phyloP scores from a whole-genome alignment of 345 rosid genomes.

The Odontarrhena argentea region DNA sequence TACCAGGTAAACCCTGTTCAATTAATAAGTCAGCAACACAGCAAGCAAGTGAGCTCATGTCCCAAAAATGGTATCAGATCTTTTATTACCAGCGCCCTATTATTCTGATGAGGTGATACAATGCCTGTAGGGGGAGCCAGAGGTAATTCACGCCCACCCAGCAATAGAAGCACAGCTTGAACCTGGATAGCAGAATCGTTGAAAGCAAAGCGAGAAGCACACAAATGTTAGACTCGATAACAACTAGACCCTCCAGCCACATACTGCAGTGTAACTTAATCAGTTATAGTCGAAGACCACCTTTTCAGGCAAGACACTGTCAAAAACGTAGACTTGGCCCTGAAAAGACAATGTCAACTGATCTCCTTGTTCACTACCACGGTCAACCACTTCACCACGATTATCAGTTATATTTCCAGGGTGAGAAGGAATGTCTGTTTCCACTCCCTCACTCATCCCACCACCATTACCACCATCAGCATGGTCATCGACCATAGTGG shows the following conservation, averaged over 20 bases:
- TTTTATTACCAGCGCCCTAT: constrained; percentile 35
- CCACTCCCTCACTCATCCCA: constrained; percentile 42
- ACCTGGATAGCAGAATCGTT: constrained; percentile 42
- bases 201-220: background rate
- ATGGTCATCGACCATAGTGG: constrained; percentile 45
- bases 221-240: background rate
- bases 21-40: constrained; percentile 31
- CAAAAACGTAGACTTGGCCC: constrained; percentile 80
- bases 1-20: constrained; percentile 52
- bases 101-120: constrained; percentile 46
- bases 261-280: background rate
- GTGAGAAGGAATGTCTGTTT: constrained; percentile 55
- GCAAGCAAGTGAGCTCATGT: background rate
- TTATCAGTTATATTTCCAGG: constrained; percentile 51
- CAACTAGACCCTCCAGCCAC: constrained; percentile 18
- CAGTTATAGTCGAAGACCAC: constrained; percentile 30
- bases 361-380: constrained; percentile 52
- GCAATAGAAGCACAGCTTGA: constrained; percentile 63
- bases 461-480: constrained; percentile 45
- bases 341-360: constrained; percentile 74
- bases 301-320: constrained; percentile 70
- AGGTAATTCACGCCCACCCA: constrained; percentile 65
- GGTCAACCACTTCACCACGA: constrained; percentile 48
- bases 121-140: constrained; percentile 40
- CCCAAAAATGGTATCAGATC: background rate